Evolutionary conservation across 2,329 filamentous ascomycete species (phyloP).

Genomic region (Hypocrella siamensis): DNA sequence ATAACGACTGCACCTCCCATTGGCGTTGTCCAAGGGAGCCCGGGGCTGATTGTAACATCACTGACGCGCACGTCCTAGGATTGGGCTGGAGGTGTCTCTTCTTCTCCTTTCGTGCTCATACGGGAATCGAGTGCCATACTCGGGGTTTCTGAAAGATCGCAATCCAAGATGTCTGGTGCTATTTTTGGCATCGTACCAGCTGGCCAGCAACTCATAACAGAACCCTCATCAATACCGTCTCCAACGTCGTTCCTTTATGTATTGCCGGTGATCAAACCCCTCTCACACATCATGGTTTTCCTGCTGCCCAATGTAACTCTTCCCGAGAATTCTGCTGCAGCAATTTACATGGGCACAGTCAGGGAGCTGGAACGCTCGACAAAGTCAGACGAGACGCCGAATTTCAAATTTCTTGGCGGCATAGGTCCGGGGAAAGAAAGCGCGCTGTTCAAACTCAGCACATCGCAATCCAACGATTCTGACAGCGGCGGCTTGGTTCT

Average conservation of each 20-base stretch:
- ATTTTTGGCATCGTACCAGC: conserved; percentile 46
- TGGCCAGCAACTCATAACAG: conserved; percentile 39
- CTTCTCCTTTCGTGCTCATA: too few species aligned
- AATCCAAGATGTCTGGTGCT: conserved; percentile 23
- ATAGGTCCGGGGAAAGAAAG: conserved; percentile 83
- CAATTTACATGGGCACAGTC: conserved; percentile 65
- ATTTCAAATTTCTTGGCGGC: conserved; percentile 76
- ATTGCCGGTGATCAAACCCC: conserved; percentile 32
- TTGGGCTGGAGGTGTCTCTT: too few species aligned
- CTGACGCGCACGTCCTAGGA: too few species aligned
- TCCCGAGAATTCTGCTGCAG: conserved; percentile 63
- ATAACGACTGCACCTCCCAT: too few species aligned
- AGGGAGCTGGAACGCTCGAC: conserved; percentile 22
- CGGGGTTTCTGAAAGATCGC: too few species aligned
- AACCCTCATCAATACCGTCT: conserved; percentile 35
- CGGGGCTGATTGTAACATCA: too few species aligned
- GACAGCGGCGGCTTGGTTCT: conserved; percentile 46
- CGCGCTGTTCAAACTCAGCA: conserved; percentile 68
- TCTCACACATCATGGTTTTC: conserved; percentile 80
- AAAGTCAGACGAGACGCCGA: conserved; percentile 26
- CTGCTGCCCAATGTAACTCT: conserved; percentile 64
- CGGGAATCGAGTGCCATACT: too few species aligned
- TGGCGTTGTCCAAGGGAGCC: too few species aligned
- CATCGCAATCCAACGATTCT: conserved; percentile 7
- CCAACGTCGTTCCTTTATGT: conserved; percentile 41